Evolutionary conservation across 2,329 filamentous ascomycete genomes (phyloP), one percentile per base, ranked within the genome.

Genomic region (Sphaerulina musiva): DNA sequence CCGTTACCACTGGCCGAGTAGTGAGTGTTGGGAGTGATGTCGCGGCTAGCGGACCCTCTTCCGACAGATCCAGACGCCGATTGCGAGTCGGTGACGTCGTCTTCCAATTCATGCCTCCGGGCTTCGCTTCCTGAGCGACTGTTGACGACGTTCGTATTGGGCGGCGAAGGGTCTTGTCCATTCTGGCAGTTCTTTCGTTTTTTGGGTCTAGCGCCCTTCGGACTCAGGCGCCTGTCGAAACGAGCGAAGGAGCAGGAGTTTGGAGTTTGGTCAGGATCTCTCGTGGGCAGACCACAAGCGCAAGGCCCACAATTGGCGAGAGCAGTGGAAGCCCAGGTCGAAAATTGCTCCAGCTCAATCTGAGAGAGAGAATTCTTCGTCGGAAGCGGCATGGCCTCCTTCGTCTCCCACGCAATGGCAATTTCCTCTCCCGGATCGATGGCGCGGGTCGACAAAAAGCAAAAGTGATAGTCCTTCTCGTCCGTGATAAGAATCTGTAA

Each of bases 401-500:
- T 58, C 73, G 80, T 67, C 76, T 85, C 63, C 78, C 78, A 80
- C 75, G 80, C 61, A 79, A 80, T 60, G 71, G 81, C 72, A 78
- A 92, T 66, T 83, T 88, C 88, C 77, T 89, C 50, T 74, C 80
- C 62, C 78, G 80, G 26, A 77, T 88, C 64, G 80, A 97, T 90
- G 38, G 85, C 79, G 50, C 86, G 81, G 62, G 88, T 88, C 63
- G 89, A 90, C 55, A 95, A 83, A 59, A 96, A 85, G 81, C 92
- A 96, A 70, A 97, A 95, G 67, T 93, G 89, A 66, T 92, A 95
- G 60, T 92, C 85, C 1, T 83, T 84, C 3, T 80, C 79, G 45
- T 83, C 84, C 1, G 88, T 88, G 46, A 96, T 81, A 61, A 90
- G 87, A 0, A 91, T 95, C 68, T 93, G 91, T 64, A 97, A 77